phyloP scores from a whole-genome alignment of 2,329 filamentous ascomycete species.

The Fusarium pseudocircinatum region DNA sequence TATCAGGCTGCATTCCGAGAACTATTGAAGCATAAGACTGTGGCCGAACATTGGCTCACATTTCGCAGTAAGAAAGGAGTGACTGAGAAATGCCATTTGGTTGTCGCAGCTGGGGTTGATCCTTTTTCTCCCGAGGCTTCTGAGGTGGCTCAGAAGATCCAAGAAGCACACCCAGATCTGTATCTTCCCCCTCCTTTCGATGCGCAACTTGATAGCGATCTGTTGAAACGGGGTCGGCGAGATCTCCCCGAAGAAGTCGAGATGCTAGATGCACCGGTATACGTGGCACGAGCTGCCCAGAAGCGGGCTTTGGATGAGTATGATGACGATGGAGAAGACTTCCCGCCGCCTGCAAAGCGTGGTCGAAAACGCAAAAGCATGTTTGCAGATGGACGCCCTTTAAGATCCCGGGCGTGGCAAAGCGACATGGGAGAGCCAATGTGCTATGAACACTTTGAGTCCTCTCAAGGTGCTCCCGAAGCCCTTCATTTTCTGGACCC shows the following conservation, averaged over 20 bases:
- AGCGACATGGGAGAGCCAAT: conserved; percentile 18
- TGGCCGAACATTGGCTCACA: conserved; percentile 56
- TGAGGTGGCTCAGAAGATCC: conserved; percentile 58
- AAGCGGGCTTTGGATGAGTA: conserved; percentile 45
- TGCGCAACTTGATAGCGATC: conserved; percentile 17
- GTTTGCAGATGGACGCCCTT: not conserved
- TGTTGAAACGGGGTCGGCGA: conserved; percentile 48
- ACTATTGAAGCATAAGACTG: conserved; percentile 49
- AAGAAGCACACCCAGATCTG: conserved; percentile 54
- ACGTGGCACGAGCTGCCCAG: conserved; percentile 52
- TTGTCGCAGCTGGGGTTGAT: conserved; percentile 55
- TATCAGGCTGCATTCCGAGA: conserved; percentile 52
- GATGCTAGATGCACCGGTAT: conserved; percentile 61
- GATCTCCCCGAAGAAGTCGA: conserved; percentile 56
- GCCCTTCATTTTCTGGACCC: conserved; percentile 53
- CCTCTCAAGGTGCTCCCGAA: conserved; percentile 25
- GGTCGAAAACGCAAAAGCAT: conserved; percentile 30
- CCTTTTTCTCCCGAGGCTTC: conserved; percentile 55
- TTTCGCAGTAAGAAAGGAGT: conserved; percentile 54
- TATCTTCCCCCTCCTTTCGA: conserved; percentile 44
- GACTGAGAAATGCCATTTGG: conserved; percentile 56
- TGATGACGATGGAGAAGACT: conserved; percentile 31
- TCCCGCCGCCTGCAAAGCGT: conserved; percentile 35
- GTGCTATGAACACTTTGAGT: conserved; percentile 33
- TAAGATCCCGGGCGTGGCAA: conserved; percentile 10